Conservation (phyloP, 345 rosid species). For the Rhodomyrtus tomentosa region DNA sequence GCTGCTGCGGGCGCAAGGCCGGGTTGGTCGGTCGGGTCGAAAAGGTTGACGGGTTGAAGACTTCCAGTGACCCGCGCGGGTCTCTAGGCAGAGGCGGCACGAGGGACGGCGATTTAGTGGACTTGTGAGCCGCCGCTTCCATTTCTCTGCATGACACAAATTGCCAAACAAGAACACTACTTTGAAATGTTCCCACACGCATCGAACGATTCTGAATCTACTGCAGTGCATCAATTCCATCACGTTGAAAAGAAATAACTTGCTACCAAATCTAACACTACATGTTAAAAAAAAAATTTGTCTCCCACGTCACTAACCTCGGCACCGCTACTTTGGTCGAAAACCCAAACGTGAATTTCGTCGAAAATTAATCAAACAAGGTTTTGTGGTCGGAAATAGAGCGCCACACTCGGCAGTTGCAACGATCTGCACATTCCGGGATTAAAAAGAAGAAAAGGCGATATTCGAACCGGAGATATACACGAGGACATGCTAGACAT, state of each 20-base stretch:
- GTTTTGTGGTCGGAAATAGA: neutral
- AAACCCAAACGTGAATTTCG: neutral
- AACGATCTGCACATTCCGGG: neutral
- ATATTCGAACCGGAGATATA: neutral
- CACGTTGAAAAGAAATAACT: neutral
- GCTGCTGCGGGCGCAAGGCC: conserved; percentile 27
- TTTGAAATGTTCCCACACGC: neutral
- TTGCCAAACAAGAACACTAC: neutral
- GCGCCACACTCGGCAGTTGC: neutral
- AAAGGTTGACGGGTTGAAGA: conserved; percentile 56
- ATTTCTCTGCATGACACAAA: neutral
- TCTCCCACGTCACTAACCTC: neutral
- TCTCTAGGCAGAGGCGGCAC: conserved; percentile 38
- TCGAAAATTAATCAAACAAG: neutral
- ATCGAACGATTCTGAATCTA: neutral
- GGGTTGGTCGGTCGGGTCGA: conserved; percentile 46
- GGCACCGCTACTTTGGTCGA: neutral
- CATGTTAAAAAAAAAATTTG: neutral
- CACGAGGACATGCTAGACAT: neutral
- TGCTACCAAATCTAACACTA: neutral
- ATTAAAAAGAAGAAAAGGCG: neutral
- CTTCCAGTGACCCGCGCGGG: conserved; percentile 79
- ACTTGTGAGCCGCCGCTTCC: neutral
- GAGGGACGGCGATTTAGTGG: neutral
- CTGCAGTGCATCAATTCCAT: neutral